Percentiles rank a stretch among this genome's conserved stretches.
These are phyloP conservation scores for Phytophthora fragariaefolia DNA, from an alignment of 352 stramenopile species.

Conservation along the genomic window DNA sequence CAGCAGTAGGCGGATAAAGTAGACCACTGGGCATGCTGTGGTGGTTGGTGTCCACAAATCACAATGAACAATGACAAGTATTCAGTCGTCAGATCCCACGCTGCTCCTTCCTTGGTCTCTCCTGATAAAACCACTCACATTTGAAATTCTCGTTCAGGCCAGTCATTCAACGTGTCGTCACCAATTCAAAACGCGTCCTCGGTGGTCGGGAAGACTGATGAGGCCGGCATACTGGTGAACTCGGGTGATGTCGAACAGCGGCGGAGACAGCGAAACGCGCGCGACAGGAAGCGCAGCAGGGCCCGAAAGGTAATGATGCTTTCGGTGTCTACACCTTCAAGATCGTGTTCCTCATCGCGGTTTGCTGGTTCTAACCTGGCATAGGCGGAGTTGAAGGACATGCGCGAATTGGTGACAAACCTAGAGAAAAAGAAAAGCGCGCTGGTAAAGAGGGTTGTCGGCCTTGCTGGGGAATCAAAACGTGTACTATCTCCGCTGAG, in stretches of 20 bases:
- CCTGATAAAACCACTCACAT: background rate
- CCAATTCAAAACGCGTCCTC: background rate
- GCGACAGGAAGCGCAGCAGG: background rate
- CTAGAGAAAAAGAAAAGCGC: slow-evolving; percentile 3
- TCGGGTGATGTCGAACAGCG: background rate
- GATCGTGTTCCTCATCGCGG: no score
- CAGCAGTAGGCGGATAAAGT: slow-evolving; percentile 5
- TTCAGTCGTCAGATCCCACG: background rate
- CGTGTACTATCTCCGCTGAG: no score
- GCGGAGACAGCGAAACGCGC: slow-evolving; percentile 1
- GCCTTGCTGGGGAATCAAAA: no score
- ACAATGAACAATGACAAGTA: background rate
- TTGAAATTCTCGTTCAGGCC: background rate
- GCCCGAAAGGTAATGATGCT: background rate
- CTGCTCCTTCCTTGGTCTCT: background rate
- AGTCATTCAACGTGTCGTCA: background rate
- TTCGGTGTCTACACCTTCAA: background rate
- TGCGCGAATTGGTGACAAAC: background rate
- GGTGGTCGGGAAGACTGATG: background rate
- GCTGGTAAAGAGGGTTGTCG: slow-evolving; percentile 2
- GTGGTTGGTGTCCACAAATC: no score
- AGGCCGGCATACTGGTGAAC: background rate
- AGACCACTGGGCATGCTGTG: background rate
- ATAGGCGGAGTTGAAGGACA: slow-evolving; percentile 1
- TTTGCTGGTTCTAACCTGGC: no score